Evolutionary conservation across 805 yeast genomes (phyloP), one percentile per base, ranked within the genome.

Genomic region (Zygosaccharomyces lentus): DNA sequence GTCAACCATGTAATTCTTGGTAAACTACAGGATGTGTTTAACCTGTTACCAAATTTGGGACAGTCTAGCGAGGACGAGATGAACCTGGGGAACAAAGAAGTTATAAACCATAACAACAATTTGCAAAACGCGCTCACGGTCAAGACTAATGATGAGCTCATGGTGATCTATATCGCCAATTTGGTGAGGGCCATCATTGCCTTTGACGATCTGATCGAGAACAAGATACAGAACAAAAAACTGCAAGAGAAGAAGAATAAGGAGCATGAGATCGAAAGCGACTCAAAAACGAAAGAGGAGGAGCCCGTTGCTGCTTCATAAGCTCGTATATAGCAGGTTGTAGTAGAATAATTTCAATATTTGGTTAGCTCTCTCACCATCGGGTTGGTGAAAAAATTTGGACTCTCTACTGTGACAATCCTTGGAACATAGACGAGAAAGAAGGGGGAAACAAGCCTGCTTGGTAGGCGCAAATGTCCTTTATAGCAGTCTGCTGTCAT

Each of bases 151-250:
- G 99, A 93, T 63, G 96, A 93, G 67, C 74, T 95, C 57, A 91
- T 95, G 99, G 77, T 88, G 61, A 80, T 93, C 21, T 95, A 95
- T 65, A 81, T 93, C 54, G 80, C 93, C 59, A 83, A 91, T 42
- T 72, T 93, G 58, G 96, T 93, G 19, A 79, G 98, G 62, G 86
- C 98, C 5, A 90, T 95, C 58, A 85, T 93, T 61, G 95, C 98
- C 9, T 91, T 93, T 77, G 96, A 93, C 68, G 95, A 93, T 65
- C 77, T 93, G 66, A 93, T 93, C 62, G 98, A 93, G 59, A 95
- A 95, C 71, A 93, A 93, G 70, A 82, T 93, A 54, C 87, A 86
- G 56, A 89, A 89, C 66, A 83, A 81, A 61, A 76, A 73, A 47
- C 48, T 69, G 24, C 69, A 65, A 43, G 70, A 68, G 46, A 59